These are phyloP conservation scores for Colletotrichum viniferum DNA, from an alignment of 2,329 filamentous ascomycete species.

Conservation along the genomic window DNA sequence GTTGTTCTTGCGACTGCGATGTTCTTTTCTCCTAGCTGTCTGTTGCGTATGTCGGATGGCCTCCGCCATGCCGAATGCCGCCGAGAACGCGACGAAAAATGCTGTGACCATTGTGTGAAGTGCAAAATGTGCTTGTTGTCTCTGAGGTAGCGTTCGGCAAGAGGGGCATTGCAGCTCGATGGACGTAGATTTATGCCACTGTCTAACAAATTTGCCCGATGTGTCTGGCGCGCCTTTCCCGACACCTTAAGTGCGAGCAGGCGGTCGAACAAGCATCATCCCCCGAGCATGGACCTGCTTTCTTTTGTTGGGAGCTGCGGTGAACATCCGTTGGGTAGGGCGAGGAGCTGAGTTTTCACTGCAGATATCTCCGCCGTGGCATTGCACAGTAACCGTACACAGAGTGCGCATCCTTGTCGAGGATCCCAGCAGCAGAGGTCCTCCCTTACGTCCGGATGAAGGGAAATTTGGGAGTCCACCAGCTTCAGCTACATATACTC, in stretches of 20 bases:
- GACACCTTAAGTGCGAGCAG: not conserved
- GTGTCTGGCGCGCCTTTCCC: not conserved
- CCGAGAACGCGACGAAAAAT: conserved; percentile 43
- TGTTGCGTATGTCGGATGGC: conserved; percentile 51
- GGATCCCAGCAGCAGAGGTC: not conserved
- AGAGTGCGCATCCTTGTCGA: not conserved
- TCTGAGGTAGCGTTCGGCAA: not conserved
- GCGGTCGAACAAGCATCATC: not conserved
- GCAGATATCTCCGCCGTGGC: not conserved
- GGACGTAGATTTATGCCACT: not conserved
- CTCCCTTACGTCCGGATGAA: not conserved
- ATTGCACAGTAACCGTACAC: not conserved
- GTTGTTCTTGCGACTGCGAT: conserved; percentile 52
- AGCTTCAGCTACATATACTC: not conserved
- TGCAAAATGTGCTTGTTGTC: not conserved
- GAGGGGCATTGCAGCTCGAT: not conserved
- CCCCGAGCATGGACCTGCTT: not conserved
- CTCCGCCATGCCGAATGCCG: conserved; percentile 50
- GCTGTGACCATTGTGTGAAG: conserved; percentile 26
- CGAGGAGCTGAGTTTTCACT: not conserved
- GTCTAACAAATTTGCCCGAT: not conserved
- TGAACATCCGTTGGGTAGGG: not conserved
- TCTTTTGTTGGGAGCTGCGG: conserved; percentile 9
- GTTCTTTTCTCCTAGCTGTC: conserved; percentile 49
- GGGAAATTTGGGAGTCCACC: not conserved